These are phyloP conservation scores for Ophiostoma perfectum DNA, from an alignment of 2,329 filamentous ascomycete genomes.

Conservation along the genomic window DNA sequence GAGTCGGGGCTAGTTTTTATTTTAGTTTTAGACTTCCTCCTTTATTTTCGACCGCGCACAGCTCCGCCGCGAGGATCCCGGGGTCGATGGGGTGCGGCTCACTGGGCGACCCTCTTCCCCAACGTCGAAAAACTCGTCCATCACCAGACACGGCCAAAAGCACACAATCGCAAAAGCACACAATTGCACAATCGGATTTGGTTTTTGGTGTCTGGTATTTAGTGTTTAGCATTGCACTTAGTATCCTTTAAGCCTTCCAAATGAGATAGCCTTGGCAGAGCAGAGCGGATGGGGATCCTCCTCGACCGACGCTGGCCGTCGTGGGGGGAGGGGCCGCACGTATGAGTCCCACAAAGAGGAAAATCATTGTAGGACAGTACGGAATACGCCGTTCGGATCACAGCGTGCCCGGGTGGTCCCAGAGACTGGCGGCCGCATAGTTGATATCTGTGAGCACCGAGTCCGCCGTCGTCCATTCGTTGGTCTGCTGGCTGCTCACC, in stretches of 20 bases:
- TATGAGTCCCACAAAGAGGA: neutral
- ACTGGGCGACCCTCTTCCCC: neutral
- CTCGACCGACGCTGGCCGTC: neutral
- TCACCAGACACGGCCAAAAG: neutral
- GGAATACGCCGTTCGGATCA: neutral
- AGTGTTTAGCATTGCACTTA: neutral
- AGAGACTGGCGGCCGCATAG: constrained; percentile 24
- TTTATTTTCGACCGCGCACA: neutral
- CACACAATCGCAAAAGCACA: neutral
- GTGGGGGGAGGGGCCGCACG: neutral
- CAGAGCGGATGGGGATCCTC: neutral
- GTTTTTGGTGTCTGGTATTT: neutral
- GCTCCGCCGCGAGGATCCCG: constrained; percentile 7
- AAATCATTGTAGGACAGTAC: neutral
- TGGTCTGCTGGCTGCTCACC: constrained; percentile 19
- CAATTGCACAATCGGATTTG: neutral
- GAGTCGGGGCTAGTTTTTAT: neutral
- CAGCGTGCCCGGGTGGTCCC: constrained; percentile 20
- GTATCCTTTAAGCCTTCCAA: neutral
- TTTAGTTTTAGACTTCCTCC: too few relatives aligned
- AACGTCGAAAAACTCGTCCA: neutral
- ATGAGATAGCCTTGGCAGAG: neutral
- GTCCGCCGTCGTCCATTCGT: constrained; percentile 27
- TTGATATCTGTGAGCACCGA: constrained; percentile 24
- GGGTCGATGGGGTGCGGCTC: neutral